A percentile compares a stretch with the other conserved stretches of the same genome.
These are phyloP conservation scores for Phaeophleospora eucalypticola DNA, from an alignment of 2,329 filamentous ascomycete genomes.

Conservation along the genomic window DNA sequence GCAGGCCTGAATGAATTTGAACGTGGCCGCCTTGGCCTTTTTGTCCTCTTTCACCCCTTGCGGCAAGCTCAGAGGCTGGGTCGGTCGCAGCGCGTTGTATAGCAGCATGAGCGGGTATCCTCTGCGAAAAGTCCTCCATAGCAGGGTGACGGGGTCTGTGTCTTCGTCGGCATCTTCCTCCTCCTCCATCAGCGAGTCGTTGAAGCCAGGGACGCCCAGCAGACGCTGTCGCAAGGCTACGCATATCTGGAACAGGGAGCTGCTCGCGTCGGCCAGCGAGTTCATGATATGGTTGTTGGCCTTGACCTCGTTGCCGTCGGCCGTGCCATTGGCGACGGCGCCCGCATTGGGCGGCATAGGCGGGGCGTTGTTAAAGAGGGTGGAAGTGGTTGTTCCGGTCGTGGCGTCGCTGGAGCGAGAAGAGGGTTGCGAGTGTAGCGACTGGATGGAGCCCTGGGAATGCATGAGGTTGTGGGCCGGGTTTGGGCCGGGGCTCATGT, in stretches of 20 bases:
- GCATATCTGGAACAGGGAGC: constrained; percentile 94
- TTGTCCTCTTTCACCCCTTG: constrained; percentile 63
- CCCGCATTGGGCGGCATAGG: constrained; percentile 27
- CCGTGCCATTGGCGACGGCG: constrained; percentile 36
- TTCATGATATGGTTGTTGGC: constrained; percentile 95
- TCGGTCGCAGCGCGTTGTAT: constrained; percentile 79
- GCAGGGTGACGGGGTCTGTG: constrained; percentile 77
- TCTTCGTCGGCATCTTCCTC: constrained; percentile 63
- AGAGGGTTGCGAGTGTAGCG: constrained; percentile 44
- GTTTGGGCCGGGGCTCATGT: constrained; percentile 22
- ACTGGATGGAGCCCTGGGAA: constrained; percentile 43
- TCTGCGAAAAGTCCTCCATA: constrained; percentile 82
- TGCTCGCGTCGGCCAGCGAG: constrained; percentile 84
- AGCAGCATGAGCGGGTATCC: constrained; percentile 82
- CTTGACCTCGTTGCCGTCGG: constrained; percentile 50
- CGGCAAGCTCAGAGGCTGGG: constrained; percentile 51
- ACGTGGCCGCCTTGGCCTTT: constrained; percentile 79
- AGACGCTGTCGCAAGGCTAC: constrained; percentile 77
- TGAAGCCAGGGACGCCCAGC: constrained; percentile 77
- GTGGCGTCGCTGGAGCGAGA: constrained; percentile 47
- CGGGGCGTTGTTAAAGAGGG: constrained; percentile 39
- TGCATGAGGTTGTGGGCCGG: constrained; percentile 34
- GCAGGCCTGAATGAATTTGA: constrained; percentile 89
- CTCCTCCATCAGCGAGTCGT: constrained; percentile 67
- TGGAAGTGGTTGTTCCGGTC: constrained; percentile 43